Evolutionary conservation across 2,329 filamentous ascomycete genomes (phyloP).

Genomic region (Talaromyces sp.): DNA sequence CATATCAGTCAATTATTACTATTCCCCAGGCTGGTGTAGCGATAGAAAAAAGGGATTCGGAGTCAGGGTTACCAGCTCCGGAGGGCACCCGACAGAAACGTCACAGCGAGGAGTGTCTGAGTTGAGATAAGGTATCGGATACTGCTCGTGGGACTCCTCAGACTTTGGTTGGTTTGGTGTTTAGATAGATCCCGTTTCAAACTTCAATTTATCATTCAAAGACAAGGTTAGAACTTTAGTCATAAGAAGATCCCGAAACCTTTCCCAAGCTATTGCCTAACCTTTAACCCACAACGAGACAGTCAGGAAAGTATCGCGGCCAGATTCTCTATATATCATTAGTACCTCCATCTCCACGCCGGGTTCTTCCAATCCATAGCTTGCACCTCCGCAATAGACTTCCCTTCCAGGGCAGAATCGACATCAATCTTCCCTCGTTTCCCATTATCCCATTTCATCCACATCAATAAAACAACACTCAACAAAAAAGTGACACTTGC

Average conservation of each 20-base stretch:
- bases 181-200: neutral
- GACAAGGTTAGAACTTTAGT: too few relatives aligned
- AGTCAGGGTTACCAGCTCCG: too few relatives aligned
- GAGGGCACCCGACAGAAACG: neutral
- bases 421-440: slow-evolving; percentile 51
- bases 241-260: neutral
- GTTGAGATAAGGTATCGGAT: too few relatives aligned
- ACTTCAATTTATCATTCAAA: neutral
- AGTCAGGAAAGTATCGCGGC: too few relatives aligned
- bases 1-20: too few relatives aligned
- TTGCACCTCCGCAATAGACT: slow-evolving; percentile 51
- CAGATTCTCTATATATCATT: too few relatives aligned
- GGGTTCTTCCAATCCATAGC: slow-evolving; percentile 65
- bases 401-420: slow-evolving; percentile 52
- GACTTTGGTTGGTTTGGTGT: neutral
- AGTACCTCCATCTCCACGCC: slow-evolving; percentile 55
- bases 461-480: slow-evolving; percentile 48
- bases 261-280: neutral
- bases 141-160: neutral
- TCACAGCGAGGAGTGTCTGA: too few relatives aligned
- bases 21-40: too few relatives aligned
- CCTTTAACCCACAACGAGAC: neutral
- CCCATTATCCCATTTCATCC: slow-evolving; percentile 61
- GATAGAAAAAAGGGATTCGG: too few relatives aligned
- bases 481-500: slow-evolving; percentile 53